Evolutionary conservation across 805 yeast species (phyloP), one percentile per base, ranked within the genome.

Genomic region (Diddensiella santjacobensis): DNA sequence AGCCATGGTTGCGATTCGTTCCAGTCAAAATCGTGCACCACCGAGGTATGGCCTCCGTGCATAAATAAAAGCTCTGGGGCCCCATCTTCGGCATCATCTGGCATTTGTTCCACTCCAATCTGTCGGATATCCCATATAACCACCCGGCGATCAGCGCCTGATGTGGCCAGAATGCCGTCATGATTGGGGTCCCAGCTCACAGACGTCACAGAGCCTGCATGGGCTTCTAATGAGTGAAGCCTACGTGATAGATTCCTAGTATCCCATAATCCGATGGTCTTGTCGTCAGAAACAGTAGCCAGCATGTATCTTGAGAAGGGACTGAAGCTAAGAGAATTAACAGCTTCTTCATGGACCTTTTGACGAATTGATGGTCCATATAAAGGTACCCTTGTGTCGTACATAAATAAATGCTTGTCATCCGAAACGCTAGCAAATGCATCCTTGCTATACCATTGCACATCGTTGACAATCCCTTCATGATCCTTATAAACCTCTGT

Each of bases 31-130:
- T 83, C 91, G 48, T 80, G 73, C 40, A 88, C 73, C 45, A 81
- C 73, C 42, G 78, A 79, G 2, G 89, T 79, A 67, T 88, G 96
- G 10, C 96, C 96, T 13, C 95, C 96, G 65, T 89, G 96, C 59
- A 87, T 77, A 61, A 87, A 88, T 20, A 69, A 67, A 49, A 88
- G 73, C 62, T 88, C 84, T 3, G 96, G 93, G 54, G 89, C 95
- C 8, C 80, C 79, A 52, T 76, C 78, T 30, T 75, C 75, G 23
- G 74, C 73, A 53, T 77, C 82, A 55, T 76, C 84, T 22, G 71
- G 70, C 45, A 72, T 77, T 49, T 78, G 78, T 47, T 74, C 79
- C 42, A 71, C 72, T 44, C 73, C 78, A 49, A 84, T 65, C 50
- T 73, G 72, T 49, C 72, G 70, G 53, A 88, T 70, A 58, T 88